Evolutionary conservation across 1,284 basidiomycete genomes (phyloP), one percentile per base, ranked within the genome.

Genomic region (Microbotryum violaceum): DNA sequence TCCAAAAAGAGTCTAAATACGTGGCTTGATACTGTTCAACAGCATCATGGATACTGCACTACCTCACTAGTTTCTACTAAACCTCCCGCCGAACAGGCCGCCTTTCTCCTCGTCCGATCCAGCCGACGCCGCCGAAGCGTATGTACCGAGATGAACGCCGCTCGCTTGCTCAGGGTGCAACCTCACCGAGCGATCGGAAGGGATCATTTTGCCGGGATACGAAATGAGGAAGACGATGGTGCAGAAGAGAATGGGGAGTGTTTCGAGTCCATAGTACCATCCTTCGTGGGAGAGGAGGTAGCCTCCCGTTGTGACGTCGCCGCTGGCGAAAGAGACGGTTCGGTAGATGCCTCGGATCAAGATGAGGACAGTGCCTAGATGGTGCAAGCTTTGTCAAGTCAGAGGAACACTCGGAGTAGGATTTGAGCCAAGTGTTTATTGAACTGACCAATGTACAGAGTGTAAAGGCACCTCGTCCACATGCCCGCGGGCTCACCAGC

Each of bases 111-210:
- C 37, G 37, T 42, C 37, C 37, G 37, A 42, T 42, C 37, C 16
- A 10, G 37, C 7, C 7, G 29, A 14, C 37, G 12, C 12, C 14
- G 37, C 9, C 37, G 37, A 42, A 31, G 1, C 9, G 29, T 31
- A 31, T 1, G 29, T 10, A 10, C 29, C 29, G 12, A 42, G 37
- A 42, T 42, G 37, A 42, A 42, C 21, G 20, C 12, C 33, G 1
- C 4, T 3, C 23, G 29, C 10, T 14, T 47, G 16, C 45, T 21
- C 31, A 6, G 48, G 31, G 33, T 57, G 55, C 21, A 57, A 23
- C 16, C 55, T 29, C 7, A 50, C 3, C 6, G 48, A 16, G 3
- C 55, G 31, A 49, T 81, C 84, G 44, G 82, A 82, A 16, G 57
- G 52, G 31, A 62, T 58, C 52, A 60, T 57, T 8, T 21, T 20